Percentiles rank a stretch among this genome's conserved stretches.
Evolutionary conservation across 2,329 filamentous ascomycete species (phyloP).

Genomic region (Coniella lustricola): DNA sequence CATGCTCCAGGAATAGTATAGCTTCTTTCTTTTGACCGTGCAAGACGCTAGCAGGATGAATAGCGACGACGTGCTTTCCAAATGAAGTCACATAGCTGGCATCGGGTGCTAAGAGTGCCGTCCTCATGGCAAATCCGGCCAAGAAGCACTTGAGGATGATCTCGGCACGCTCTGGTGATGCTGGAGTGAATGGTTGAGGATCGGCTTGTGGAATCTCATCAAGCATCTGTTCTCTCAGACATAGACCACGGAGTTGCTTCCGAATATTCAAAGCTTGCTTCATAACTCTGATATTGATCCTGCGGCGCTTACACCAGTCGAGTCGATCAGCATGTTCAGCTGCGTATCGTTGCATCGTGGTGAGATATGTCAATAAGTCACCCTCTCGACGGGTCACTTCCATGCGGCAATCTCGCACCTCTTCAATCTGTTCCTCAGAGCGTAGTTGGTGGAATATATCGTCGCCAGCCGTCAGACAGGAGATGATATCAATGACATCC

Average conservation of each 20-base stretch:
- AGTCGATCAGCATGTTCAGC: slow-evolving; percentile 48
- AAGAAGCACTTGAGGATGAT: slow-evolving; percentile 55
- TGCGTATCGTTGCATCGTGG: slow-evolving; percentile 54
- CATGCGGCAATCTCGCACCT: slow-evolving; percentile 45
- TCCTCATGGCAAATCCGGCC: slow-evolving; percentile 52
- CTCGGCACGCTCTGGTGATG: slow-evolving; percentile 47
- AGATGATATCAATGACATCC: slow-evolving; percentile 79
- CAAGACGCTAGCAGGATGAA: slow-evolving; percentile 57
- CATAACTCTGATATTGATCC: slow-evolving; percentile 55
- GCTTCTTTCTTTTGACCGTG: slow-evolving; percentile 58
- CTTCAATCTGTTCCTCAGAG: slow-evolving; percentile 49
- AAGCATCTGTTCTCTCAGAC: slow-evolving; percentile 45
- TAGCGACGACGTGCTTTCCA: slow-evolving; percentile 53
- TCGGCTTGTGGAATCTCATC: slow-evolving; percentile 39
- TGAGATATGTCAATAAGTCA: slow-evolving; percentile 58
- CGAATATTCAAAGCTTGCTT: slow-evolving; percentile 55
- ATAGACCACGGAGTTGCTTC: slow-evolving; percentile 52
- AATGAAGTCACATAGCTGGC: slow-evolving; percentile 53
- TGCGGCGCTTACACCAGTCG: slow-evolving; percentile 51
- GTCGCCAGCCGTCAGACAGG: slow-evolving; percentile 55
- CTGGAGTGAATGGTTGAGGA: slow-evolving; percentile 48
- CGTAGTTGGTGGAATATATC: slow-evolving; percentile 56
- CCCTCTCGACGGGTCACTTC: slow-evolving; percentile 56
- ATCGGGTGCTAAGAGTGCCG: slow-evolving; percentile 54
- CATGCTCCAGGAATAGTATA: slow-evolving; percentile 62